phyloP scores from a whole-genome alignment of 2,329 filamentous ascomycete species.

The Colletotrichum cordylinicola region DNA sequence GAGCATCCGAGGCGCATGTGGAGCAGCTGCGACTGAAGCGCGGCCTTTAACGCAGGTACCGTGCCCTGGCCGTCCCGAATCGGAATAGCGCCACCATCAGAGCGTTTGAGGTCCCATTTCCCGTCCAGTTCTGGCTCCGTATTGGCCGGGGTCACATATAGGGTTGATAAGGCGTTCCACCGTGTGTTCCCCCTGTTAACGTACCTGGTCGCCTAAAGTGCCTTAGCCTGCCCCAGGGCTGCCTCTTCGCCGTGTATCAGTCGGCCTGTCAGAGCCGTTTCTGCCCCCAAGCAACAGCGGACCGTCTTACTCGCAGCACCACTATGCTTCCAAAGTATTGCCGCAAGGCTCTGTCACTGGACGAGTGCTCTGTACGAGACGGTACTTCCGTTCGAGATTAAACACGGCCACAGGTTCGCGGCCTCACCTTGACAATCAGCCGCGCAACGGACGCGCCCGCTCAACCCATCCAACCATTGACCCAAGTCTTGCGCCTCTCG shows the following conservation, averaged over 20 bases:
- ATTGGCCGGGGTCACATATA: constrained; percentile 9
- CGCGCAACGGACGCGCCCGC: constrained; percentile 17
- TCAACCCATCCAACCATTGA: constrained; percentile 9
- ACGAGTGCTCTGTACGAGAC: constrained; percentile 5
- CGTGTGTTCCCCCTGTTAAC: not conserved
- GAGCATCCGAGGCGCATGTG: constrained; percentile 4
- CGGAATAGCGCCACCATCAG: constrained; percentile 5
- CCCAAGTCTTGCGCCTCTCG: constrained; percentile 8
- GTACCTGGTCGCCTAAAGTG: not conserved
- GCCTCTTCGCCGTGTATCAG: not conserved
- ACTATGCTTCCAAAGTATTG: not conserved
- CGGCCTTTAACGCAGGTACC: constrained; percentile 17
- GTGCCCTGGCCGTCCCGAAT: not conserved
- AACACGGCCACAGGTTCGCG: constrained; percentile 10
- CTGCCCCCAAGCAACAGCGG: not conserved
- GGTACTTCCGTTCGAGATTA: constrained; percentile 1
- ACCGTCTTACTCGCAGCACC: not conserved
- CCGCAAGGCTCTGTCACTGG: not conserved
- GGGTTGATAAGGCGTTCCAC: not conserved
- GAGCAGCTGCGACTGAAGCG: constrained; percentile 8
- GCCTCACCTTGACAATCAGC: constrained; percentile 7
- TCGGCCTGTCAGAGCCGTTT: not conserved
- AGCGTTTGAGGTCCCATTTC: constrained; percentile 19
- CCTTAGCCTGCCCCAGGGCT: too few relatives aligned
- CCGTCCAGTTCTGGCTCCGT: not conserved